Conservation (phyloP, 2,329 filamentous ascomycete genomes). For the Beauveria pseudobassiana region DNA sequence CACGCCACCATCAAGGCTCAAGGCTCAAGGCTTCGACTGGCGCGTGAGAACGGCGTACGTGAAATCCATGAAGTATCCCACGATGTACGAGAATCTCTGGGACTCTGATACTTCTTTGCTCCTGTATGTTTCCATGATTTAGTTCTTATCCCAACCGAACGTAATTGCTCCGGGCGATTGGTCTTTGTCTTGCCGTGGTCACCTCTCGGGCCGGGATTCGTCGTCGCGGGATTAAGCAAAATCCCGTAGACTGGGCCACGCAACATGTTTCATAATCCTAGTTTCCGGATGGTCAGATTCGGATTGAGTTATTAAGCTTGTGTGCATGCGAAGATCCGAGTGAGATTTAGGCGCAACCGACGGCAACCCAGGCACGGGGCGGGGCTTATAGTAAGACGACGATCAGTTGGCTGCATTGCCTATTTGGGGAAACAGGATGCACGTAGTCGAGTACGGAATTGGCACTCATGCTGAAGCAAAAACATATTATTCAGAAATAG, state of each 20-base stretch:
- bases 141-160: too few species aligned
- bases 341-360: constrained; percentile 2
- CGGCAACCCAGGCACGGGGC: neutral
- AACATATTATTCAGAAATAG: neutral
- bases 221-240: neutral
- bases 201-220: neutral
- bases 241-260: neutral
- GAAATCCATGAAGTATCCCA: too few species aligned
- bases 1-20: too few species aligned
- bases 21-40: too few species aligned
- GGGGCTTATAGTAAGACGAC: constrained; percentile 7
- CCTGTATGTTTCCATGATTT: too few species aligned
- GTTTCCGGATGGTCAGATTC: neutral
- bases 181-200: too few species aligned
- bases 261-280: neutral
- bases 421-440: constrained; percentile 5
- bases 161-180: neutral
- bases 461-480: too few species aligned
- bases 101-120: too few species aligned
- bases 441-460: neutral
- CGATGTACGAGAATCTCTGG: too few species aligned
- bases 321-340: neutral
- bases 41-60: too few species aligned
- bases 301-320: constrained; percentile 7
- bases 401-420: neutral